phyloP scores from a whole-genome alignment of 2,329 filamentous ascomycete species.

The Botryotinia convoluta region DNA sequence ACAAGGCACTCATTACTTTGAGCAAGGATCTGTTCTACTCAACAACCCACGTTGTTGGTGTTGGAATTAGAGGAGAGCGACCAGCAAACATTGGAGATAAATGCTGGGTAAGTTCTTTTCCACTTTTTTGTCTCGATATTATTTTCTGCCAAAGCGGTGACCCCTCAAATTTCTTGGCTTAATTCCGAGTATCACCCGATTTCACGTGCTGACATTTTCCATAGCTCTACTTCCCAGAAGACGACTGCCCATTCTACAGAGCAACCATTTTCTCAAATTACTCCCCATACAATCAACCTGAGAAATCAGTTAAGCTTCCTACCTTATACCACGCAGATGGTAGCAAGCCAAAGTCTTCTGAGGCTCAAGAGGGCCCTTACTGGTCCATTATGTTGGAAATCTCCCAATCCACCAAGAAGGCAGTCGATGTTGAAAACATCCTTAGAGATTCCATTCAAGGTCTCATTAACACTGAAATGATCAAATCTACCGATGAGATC shows the following conservation, averaged over 20 bases:
- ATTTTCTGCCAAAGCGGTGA: constrained; percentile 10
- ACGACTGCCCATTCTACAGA: constrained; percentile 98
- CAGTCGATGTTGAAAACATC: constrained; percentile 80
- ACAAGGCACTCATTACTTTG: constrained; percentile 77
- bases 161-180: constrained; percentile 1
- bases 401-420: constrained; percentile 93
- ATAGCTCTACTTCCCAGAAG: constrained; percentile 95
- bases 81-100: constrained; percentile 98
- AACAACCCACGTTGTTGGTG: constrained; percentile 93
- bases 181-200: background rate
- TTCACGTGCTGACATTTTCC: constrained; percentile 31
- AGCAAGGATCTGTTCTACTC: constrained; percentile 96
- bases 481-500: constrained; percentile 86
- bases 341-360: constrained; percentile 69
- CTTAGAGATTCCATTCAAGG: constrained; percentile 92
- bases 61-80: constrained; percentile 86
- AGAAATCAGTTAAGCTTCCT: constrained; percentile 76
- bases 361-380: constrained; percentile 86
- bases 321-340: constrained; percentile 85
- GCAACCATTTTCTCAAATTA: constrained; percentile 99
- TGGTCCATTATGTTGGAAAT: constrained; percentile 99
- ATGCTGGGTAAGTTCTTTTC: constrained; percentile 72
- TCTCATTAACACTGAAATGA: constrained; percentile 96
- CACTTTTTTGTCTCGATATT: background rate
- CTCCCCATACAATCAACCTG: constrained; percentile 95